phyloP scores from a whole-genome alignment of 371 early-diverging fungal genomes.

The Amoeboaphelidium protococcarum region DNA sequence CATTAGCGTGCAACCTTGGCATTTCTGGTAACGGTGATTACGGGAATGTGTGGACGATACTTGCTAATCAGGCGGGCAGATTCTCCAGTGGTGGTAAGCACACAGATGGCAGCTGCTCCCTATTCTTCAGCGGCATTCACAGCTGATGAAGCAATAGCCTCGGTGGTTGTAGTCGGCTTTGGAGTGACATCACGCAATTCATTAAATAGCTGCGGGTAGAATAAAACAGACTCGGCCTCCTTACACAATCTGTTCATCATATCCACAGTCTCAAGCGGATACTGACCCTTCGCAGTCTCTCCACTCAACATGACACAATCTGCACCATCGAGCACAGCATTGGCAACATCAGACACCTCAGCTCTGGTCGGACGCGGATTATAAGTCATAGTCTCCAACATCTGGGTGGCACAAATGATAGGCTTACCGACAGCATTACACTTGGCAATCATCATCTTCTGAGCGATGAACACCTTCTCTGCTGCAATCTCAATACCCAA shows the following conservation, averaged over 20 bases:
- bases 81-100: slow-evolving; percentile 27
- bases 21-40: slow-evolving; percentile 48
- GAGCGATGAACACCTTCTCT: slow-evolving; percentile 68
- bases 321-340: slow-evolving; percentile 87
- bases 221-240: slow-evolving; percentile 43
- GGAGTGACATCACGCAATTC: slow-evolving; percentile 43
- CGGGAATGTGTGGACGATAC: slow-evolving; percentile 75
- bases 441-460: slow-evolving; percentile 88
- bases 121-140: slow-evolving; percentile 67
- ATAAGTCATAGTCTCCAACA: slow-evolving; percentile 92
- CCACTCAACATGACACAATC: slow-evolving; percentile 97
- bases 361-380: slow-evolving; percentile 94
- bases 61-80: slow-evolving; percentile 78
- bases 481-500: slow-evolving; percentile 91
- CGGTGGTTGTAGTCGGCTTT: slow-evolving; percentile 51
- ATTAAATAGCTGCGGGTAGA: slow-evolving; percentile 47
- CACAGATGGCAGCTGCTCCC: slow-evolving; percentile 59
- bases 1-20: too few relatives aligned
- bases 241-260: slow-evolving; percentile 15
- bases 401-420: slow-evolving; percentile 90
- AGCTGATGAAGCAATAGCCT: slow-evolving; percentile 79
- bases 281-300: slow-evolving; percentile 81
- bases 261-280: slow-evolving; percentile 18
- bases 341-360: slow-evolving; percentile 94
- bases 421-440: slow-evolving; percentile 86